phyloP scores from a whole-genome alignment of 768 basidiomycete genomes.

The Neoboletus brunneissimus region DNA sequence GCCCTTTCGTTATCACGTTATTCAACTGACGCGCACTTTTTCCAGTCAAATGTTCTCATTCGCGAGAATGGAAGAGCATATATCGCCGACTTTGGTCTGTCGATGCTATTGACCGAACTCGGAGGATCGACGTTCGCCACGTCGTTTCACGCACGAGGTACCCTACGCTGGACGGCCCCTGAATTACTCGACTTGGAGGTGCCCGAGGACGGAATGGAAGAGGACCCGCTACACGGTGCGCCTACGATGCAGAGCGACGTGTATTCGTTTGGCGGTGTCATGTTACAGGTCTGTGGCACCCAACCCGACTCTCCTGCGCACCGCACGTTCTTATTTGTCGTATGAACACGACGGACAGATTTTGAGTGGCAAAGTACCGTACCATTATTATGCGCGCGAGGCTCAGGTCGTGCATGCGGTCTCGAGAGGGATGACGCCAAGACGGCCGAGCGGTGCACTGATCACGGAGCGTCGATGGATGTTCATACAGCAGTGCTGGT shows the following conservation, averaged over 20 bases:
- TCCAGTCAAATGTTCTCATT: conserved; percentile 44
- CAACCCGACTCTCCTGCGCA: too few species aligned
- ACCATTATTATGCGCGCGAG: conserved; percentile 12
- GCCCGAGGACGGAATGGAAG: too few species aligned
- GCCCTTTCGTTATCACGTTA: not conserved
- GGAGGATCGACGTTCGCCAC: conserved; percentile 11
- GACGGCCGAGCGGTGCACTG: not conserved
- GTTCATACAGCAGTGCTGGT: conserved; percentile 17
- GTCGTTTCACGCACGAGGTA: conserved; percentile 17
- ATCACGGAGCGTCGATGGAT: conserved; percentile 8
- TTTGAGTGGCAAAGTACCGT: conserved; percentile 13
- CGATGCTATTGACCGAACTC: too few species aligned
- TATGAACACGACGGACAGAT: not conserved
- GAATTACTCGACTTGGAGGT: too few species aligned
- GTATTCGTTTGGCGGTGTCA: conserved; percentile 23
- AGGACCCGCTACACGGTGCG: too few species aligned
- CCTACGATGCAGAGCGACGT: not conserved
- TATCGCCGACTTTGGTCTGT: conserved; percentile 13
- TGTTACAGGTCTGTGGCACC: conserved; percentile 13
- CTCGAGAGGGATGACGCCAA: conserved; percentile 1
- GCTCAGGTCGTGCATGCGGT: conserved; percentile 11
- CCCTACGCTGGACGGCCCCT: conserved; percentile 13
- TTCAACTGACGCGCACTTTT: not conserved
- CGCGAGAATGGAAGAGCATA: conserved; percentile 35
- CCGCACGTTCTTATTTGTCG: not conserved